Evolutionary conservation across 768 basidiomycete genomes (phyloP), one percentile per base, ranked within the genome.

Genomic region (Boletellus sp.): DNA sequence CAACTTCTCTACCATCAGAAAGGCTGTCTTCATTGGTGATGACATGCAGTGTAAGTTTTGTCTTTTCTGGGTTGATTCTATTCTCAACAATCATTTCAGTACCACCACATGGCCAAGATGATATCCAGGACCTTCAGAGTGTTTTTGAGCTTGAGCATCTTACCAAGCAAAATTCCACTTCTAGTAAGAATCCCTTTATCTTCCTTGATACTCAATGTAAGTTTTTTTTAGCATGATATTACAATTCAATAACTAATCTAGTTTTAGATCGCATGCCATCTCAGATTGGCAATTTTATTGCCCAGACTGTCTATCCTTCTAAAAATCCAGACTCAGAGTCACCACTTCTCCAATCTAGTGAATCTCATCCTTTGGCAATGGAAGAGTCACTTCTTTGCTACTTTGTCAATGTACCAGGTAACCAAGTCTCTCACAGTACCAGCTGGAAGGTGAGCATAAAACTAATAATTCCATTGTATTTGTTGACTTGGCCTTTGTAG

Each of bases 71-170:
- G 60, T 59, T 53, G 60, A 62, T 62, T 72, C 19, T 51, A 59
- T 22, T 64, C 28, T 62, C 52, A 54, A 49, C 58, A 17, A 65
- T 39, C 32, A 26, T 58, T 17, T 53, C 7, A 92, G 90, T 92
- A 57, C 87, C 90, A 56, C 90, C 90, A 2, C 79, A 75, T 81
- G 89, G 87, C 9, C 79, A 87, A 55, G 87, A 88, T 55, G 77
- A 85, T 37, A 70, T 85, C 35, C 63, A 75, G 49, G 77, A 76
- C 2, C 72, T 91, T 12, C 74, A 85, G 53, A 90, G 87, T 58
- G 78, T 92, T 10, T 91, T 92, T 78, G 89, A 91, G 52, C 61
- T 87, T n/a, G 42, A 67, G 0, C 85, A 91, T 60, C 72, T 93
- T 3, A 60, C n/a, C 1, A 49, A 52, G 10, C 46, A 64, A 4